These are phyloP conservation scores for Tuber aestivum DNA, from an alignment of 495 filamentous ascomycete species.

Conservation along the genomic window DNA sequence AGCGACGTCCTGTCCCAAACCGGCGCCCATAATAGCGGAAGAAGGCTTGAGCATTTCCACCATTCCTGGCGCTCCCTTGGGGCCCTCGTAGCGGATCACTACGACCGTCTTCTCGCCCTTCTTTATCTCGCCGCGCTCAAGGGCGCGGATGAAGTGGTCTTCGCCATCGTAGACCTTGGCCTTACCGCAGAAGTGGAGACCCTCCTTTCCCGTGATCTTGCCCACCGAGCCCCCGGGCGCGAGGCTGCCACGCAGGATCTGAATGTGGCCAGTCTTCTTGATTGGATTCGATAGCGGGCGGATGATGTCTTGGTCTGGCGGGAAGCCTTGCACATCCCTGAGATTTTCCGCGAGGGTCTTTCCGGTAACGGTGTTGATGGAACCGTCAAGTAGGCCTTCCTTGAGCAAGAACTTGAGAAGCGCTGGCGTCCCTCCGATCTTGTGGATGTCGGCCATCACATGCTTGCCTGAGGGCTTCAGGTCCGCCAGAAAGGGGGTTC, in stretches of 20 bases:
- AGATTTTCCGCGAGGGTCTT: slow-evolving; percentile 91
- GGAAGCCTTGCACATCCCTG: slow-evolving; percentile 68
- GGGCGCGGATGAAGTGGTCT: slow-evolving; percentile 68
- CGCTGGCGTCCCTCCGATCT: slow-evolving; percentile 84
- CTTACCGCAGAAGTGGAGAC: slow-evolving; percentile 76
- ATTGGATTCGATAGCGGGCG: slow-evolving; percentile 85
- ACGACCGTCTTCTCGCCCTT: slow-evolving; percentile 98
- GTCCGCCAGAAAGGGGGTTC: slow-evolving; percentile 87
- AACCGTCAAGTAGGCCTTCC: slow-evolving; percentile 82
- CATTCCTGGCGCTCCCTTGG: slow-evolving; percentile 76
- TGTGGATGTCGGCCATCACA: slow-evolving; percentile 85
- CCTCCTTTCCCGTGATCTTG: slow-evolving; percentile 98
- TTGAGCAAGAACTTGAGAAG: slow-evolving; percentile 87
- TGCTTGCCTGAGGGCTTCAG: slow-evolving; percentile 96
- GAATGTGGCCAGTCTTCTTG: slow-evolving; percentile 90
- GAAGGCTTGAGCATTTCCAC: slow-evolving; percentile 82
- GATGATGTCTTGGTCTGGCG: slow-evolving; percentile 80
- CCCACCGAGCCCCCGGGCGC: slow-evolving; percentile 89
- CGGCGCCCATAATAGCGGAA: slow-evolving; percentile 78
- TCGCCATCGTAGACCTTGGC: slow-evolving; percentile 84
- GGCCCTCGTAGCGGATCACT: slow-evolving; percentile 91
- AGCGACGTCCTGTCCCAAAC: slow-evolving; percentile 74
- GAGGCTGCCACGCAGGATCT: slow-evolving; percentile 86
- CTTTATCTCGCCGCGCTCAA: slow-evolving; percentile 77
- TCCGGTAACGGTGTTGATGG: slow-evolving; percentile 86